Base-by-base conservation (phyloP, 768 basidiomycete genomes). In the Heimioporus sp. region DNA sequence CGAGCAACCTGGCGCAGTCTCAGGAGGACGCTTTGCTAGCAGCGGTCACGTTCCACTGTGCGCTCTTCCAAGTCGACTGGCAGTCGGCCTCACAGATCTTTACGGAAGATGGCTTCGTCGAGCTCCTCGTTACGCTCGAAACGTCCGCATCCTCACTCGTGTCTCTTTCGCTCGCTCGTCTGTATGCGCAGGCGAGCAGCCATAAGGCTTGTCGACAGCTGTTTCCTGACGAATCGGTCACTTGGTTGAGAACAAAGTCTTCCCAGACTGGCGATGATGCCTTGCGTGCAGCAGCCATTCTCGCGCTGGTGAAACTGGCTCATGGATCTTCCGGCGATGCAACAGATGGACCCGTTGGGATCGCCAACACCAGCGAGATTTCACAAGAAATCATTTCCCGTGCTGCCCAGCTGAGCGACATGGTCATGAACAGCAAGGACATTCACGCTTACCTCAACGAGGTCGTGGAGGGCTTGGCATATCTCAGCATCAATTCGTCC, bases 391-490 rank as follows among this genome's bases (percentile, higher is more conserved):
- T 83, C 49, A 65, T 74, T 28, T 72, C 76, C 13, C 72, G 86
- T 34, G 78, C 80, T 28, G 60, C 69, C 47, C 70, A 77, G 49
- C 78, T 93, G 76, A 83, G 81, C 57, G 73, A 73, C 12, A 70
- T 88, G 46, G 72, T 86, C 28, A 58, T 79, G 44, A 68, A 72
- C 32, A 55, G 51, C 54, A 66, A 64, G 36, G 68, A 65, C 10
- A 71, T 78, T 31, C 58, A 66, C 7, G 59, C 76, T 19, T 77
- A 80, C 12, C 58, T 81, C 15, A 70, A 75, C 9, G 86, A 92
- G 54, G 85, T 84, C 5, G 75, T 94, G 13, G 94, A 97, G 71
- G 92, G 87, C 0, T 72, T 97, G 45, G 90, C 88, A n/a, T 88
- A 94, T 68, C 80, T 92, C 51, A 90, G 83, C 52, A 72, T 79